Conservation (phyloP, 179 eudicot species). For the Heliamphora pulchella region DNA sequence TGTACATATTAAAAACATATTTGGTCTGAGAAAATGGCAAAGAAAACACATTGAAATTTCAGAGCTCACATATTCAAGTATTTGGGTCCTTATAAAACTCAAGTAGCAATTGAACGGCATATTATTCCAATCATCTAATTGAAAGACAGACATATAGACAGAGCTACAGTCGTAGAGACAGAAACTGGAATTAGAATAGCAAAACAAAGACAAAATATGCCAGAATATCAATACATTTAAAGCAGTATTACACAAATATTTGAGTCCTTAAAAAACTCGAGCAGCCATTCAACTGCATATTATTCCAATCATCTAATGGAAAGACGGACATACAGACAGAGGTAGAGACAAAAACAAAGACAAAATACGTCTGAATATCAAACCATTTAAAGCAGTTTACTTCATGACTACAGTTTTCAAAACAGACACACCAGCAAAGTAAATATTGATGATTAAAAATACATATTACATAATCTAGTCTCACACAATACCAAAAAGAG, state of each 20-base stretch:
- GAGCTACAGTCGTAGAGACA: neutral
- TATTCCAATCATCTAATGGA: neutral
- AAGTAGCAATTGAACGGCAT: neutral
- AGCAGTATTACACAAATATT: neutral
- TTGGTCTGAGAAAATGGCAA: neutral
- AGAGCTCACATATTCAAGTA: slow-evolving; percentile 2
- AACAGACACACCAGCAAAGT: neutral
- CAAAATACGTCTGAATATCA: neutral
- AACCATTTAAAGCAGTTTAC: neutral
- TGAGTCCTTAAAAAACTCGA: neutral
- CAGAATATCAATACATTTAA: too few species aligned
- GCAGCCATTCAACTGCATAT: neutral
- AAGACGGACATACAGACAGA: neutral
- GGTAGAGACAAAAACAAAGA: neutral
- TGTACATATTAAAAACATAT: neutral
- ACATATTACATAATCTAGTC: neutral
- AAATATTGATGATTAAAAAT: neutral
- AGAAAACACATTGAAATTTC: neutral
- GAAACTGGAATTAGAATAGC: neutral
- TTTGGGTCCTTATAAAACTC: neutral
- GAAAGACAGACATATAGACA: neutral
- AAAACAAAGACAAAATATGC: neutral
- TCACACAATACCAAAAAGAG: neutral
- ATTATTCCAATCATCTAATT: neutral
- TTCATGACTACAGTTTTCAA: neutral